Base-by-base conservation (phyloP, 805 yeast species). In the Monosporozyma unispora region DNA sequence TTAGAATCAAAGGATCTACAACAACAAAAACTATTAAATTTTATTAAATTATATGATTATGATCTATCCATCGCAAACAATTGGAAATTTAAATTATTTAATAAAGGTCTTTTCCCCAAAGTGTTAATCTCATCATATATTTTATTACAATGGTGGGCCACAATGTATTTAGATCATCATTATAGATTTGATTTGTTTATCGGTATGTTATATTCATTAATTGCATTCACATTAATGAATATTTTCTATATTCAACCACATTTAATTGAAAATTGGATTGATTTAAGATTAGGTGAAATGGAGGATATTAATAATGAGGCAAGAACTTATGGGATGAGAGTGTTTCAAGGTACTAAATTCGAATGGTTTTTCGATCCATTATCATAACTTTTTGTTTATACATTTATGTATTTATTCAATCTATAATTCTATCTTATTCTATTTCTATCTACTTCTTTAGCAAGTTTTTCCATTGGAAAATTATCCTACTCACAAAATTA, bases 111-210 rank as follows among this genome's bases (percentile, higher is more conserved):
- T 8, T 28, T 63, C 16, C 65, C 68, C 8, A 61, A 61, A 52
- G 16, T 69, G 4, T 54, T 72, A 1, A 74, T 72, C 19, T 57
- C 74, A 4, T 33, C 52, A 0, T 82, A 76, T 62, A 77, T 82
- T 7, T 50, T 70, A 2, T 59, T 79, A 31, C 87, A 82, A 60
- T 81, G 87, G 84, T 83, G 87, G 87, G 79, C 86, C 22, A 80
- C 87, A 2, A 79, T 82, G 67, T 83, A 83, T 57, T 63, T 83
- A 50, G 87, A 82, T 60, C 88, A 82, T 63, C 89, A 82, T 62
- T 83, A 82, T 75, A 70, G 86, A 51, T 63, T 81, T 33, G 88
- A 83, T 59, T 65, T 82, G 47, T 63, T 81, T 37, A 69, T 70
- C 14, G 87, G 87, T 8, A 62, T 78, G 59, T 29, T 69, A 3